Evolutionary conservation across 1,139 yeast species (phyloP).

Genomic region (Taphrina confusa): DNA sequence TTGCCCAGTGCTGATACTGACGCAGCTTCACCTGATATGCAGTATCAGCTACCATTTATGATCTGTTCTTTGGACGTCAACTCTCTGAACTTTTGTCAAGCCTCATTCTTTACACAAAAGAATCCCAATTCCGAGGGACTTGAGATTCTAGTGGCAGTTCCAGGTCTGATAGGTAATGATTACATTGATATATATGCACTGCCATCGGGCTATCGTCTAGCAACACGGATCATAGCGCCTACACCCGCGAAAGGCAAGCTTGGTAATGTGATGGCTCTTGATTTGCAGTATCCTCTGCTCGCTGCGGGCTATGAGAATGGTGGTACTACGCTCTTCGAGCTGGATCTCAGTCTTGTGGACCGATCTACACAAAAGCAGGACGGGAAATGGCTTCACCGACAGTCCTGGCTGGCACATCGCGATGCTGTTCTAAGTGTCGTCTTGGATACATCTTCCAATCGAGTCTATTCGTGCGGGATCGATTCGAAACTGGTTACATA

Average conservation of each 20-base stretch:
- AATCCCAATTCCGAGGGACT: not conserved
- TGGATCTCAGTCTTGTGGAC: constrained; percentile 1
- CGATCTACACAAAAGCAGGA: constrained; percentile 16
- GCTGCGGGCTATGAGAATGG: constrained; percentile 28
- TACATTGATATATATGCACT: constrained; percentile 12
- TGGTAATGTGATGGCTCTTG: constrained; percentile 29
- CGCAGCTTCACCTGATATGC: not conserved
- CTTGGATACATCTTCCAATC: not conserved
- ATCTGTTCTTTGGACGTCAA: constrained; percentile 26
- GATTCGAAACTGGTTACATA: constrained; percentile 12
- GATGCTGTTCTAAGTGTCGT: constrained; percentile 23
- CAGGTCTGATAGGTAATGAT: constrained; percentile 24
- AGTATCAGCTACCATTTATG: constrained; percentile 1
- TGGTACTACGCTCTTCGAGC: not conserved
- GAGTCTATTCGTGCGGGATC: constrained; percentile 18
- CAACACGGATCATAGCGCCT: constrained; percentile 7
- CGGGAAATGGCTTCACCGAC: constrained; percentile 10
- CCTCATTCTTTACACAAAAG: not conserved
- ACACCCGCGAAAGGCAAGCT: constrained; percentile 19
- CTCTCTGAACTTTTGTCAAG: constrained; percentile 28
- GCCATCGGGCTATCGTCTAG: constrained; percentile 23
- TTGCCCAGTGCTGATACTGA: not conserved
- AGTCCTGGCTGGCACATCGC: constrained; percentile 11
- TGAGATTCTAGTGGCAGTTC: constrained; percentile 18
- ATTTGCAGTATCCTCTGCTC: constrained; percentile 16